phyloP scores from a whole-genome alignment of 345 rosid species.

The Ceriops zippeliana region DNA sequence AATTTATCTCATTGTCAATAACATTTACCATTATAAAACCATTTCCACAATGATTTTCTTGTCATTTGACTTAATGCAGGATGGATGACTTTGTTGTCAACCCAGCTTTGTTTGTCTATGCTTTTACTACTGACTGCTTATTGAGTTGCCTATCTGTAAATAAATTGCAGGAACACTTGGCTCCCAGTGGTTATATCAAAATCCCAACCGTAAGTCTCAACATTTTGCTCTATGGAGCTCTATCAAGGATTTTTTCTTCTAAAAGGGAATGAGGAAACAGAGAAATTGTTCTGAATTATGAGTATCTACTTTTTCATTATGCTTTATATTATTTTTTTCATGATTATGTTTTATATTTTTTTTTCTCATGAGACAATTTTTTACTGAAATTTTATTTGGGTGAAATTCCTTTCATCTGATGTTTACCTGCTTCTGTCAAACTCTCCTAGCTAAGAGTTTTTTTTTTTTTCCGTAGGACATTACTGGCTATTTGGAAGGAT shows the following conservation, averaged over 20 bases:
- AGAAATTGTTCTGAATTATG: too few relatives aligned
- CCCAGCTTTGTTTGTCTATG: background rate
- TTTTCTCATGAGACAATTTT: background rate
- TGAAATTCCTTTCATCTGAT: background rate
- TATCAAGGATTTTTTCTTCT: background rate
- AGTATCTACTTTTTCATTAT: background rate
- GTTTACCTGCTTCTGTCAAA: background rate
- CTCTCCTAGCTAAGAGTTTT: background rate
- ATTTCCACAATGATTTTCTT: background rate
- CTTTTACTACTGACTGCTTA: background rate
- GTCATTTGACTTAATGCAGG: background rate
- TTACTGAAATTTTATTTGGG: background rate
- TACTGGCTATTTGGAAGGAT: constrained; percentile 44
- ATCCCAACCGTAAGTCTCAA: constrained; percentile 67
- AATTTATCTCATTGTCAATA: background rate
- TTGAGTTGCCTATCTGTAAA: constrained; percentile 11
- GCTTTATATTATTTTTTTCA: background rate
- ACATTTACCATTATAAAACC: background rate
- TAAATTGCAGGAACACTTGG: constrained; percentile 81
- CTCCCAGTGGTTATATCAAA: constrained; percentile 73
- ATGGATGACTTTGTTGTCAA: background rate
- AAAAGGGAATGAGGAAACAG: too few relatives aligned
- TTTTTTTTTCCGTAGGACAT: constrained; percentile 22
- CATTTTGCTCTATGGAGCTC: background rate
- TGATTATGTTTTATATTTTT: background rate